Percentiles rank a stretch among this genome's conserved stretches.
phyloP scores from a whole-genome alignment of 1,284 basidiomycete species.

The Cutaneotrichosporon sp. region DNA sequence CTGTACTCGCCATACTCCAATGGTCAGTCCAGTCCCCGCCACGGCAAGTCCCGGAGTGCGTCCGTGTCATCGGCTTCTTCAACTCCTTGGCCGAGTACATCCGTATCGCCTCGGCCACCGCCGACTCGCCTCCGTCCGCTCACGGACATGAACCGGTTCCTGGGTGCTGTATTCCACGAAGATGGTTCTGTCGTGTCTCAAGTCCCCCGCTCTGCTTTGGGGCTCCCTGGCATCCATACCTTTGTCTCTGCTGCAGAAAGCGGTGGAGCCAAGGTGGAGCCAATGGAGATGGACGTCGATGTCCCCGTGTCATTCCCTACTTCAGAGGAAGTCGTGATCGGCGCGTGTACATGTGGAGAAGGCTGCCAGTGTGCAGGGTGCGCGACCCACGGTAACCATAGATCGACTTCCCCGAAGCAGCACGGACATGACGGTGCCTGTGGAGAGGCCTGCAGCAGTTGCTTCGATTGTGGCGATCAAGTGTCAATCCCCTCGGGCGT shows the following conservation, averaged over 20 bases:
- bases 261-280: constrained; percentile 39
- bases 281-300: constrained; percentile 40
- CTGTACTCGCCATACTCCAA: constrained; percentile 52
- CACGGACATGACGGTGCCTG: constrained; percentile 33
- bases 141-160: constrained; percentile 43
- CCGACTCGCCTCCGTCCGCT: constrained; percentile 35
- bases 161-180: constrained; percentile 44
- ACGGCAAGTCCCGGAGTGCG: constrained; percentile 25
- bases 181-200: constrained; percentile 39
- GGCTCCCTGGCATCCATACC: constrained; percentile 44
- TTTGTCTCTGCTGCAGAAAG: constrained; percentile 42
- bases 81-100: constrained; percentile 1
- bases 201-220: constrained; percentile 44
- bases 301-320: constrained; percentile 45
- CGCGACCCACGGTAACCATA: constrained; percentile 41
- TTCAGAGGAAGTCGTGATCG: constrained; percentile 45
- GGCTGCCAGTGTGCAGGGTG: constrained; percentile 53
- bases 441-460: constrained; percentile 42
- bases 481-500: constrained; percentile 49
- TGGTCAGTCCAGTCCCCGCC: constrained; percentile 30
- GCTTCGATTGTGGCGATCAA: constrained; percentile 47
- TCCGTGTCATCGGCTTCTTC: constrained; percentile 21
- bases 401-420: constrained; percentile 19
- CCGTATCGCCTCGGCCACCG: constrained; percentile 17
- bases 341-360: constrained; percentile 52